phyloP scores from a whole-genome alignment of 495 filamentous ascomycete genomes.

The Annulohypoxylon bovei region DNA sequence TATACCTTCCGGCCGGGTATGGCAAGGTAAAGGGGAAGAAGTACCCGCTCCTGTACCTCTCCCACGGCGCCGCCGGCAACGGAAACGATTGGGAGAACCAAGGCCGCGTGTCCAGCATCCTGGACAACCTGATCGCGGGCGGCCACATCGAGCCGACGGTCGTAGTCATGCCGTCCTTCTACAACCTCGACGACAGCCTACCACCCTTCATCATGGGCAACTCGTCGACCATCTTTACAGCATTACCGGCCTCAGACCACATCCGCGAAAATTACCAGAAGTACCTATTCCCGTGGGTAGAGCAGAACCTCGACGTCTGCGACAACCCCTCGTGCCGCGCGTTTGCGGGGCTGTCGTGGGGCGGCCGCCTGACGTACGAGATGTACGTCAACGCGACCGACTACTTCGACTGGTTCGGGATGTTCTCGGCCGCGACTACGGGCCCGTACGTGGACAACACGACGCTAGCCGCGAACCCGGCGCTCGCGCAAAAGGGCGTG shows the following conservation, averaged over 20 bases:
- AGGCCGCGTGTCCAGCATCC: slow-evolving; percentile 45
- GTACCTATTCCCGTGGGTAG: slow-evolving; percentile 47
- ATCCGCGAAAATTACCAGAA: slow-evolving; percentile 47
- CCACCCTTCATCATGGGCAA: slow-evolving; percentile 46
- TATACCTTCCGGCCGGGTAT: slow-evolving; percentile 50
- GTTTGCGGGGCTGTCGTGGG: slow-evolving; percentile 47
- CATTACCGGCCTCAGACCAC: slow-evolving; percentile 25
- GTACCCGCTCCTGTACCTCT: slow-evolving; percentile 49
- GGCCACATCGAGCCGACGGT: slow-evolving; percentile 48
- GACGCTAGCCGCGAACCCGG: slow-evolving; percentile 36
- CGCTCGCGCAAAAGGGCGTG: slow-evolving; percentile 38
- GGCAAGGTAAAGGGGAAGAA: slow-evolving; percentile 32
- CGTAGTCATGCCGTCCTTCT: slow-evolving; percentile 48
- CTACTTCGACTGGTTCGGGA: slow-evolving; percentile 46
- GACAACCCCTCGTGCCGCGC: slow-evolving; percentile 42
- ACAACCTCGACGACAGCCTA: slow-evolving; percentile 43
- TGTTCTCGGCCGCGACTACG: slow-evolving; percentile 47
- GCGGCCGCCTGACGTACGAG: slow-evolving; percentile 48
- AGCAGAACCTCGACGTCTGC: slow-evolving; percentile 37
- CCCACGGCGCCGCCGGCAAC: slow-evolving; percentile 42
- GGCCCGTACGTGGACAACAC: slow-evolving; percentile 35
- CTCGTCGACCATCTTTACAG: slow-evolving; percentile 17
- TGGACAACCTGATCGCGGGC: slow-evolving; percentile 49
- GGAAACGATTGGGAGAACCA: slow-evolving; percentile 49
- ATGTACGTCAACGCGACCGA: slow-evolving; percentile 50